phyloP scores from a whole-genome alignment of 164 flowering plant species.

The Vitis cinerea region DNA sequence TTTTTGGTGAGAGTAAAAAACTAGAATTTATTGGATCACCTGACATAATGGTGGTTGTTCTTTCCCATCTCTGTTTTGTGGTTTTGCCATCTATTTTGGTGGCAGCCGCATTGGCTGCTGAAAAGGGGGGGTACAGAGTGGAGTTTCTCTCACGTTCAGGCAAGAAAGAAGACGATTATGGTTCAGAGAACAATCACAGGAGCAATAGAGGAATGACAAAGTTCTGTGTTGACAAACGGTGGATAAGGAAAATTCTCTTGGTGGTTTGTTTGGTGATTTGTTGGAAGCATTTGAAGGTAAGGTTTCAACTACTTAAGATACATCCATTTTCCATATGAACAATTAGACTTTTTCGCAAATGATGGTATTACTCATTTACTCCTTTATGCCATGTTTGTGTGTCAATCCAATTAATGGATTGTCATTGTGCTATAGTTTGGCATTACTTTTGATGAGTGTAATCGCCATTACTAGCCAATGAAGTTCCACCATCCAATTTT shows the following conservation, averaged over 20 bases:
- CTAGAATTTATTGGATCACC: slow-evolving; percentile 65
- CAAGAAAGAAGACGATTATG: slow-evolving; percentile 75
- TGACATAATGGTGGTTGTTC: slow-evolving; percentile 84
- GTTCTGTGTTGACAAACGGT: slow-evolving; percentile 28
- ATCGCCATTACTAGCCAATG: too few species aligned
- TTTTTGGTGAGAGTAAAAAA: slow-evolving; percentile 9
- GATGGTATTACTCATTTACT: too few species aligned
- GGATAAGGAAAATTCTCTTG: slow-evolving; percentile 60
- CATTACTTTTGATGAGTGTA: too few species aligned
- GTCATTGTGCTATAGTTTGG: too few species aligned
- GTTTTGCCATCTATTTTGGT: slow-evolving; percentile 66
- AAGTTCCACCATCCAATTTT: too few species aligned
- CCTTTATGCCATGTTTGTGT: too few species aligned
- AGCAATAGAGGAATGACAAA: slow-evolving; percentile 16
- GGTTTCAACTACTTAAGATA: background rate
- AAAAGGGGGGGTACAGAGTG: slow-evolving; percentile 42
- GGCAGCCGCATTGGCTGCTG: slow-evolving; percentile 54
- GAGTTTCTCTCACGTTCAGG: slow-evolving; percentile 48
- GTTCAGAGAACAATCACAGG: background rate
- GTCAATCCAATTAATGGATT: too few species aligned
- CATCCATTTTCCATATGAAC: too few species aligned
- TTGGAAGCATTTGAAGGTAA: slow-evolving; percentile 83
- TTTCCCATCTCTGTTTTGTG: slow-evolving; percentile 68
- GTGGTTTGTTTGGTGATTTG: slow-evolving; percentile 44
- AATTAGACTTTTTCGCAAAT: too few species aligned